Base-by-base conservation (phyloP, 73 alveolate species). In the Uronychia setigera region DNA sequence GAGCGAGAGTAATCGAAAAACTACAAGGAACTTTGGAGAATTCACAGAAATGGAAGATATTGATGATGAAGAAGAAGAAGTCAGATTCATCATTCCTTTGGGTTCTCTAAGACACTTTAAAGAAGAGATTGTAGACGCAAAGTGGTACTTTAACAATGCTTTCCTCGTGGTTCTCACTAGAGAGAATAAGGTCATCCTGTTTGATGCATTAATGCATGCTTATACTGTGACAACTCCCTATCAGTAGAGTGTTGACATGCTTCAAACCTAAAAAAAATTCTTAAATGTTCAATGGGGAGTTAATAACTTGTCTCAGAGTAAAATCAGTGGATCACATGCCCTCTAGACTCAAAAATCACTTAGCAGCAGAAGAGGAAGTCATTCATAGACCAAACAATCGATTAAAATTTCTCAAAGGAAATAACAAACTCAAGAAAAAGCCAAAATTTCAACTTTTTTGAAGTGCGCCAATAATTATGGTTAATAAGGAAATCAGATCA, bases 61-160 rank as follows among this genome's bases (percentile, higher is more conserved):
- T 32, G 31, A 85, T 29, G 86, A 76, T 19, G 91, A 85, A 13
- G 86, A 85, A 58, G 91, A 85, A 13, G 86, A 85, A 58, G 81
- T 85, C 19, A 76, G 30, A 14, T 86, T 84, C 25, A 30, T 85
- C 11, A 76, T n/a, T 11, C 91, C 91, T 0, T 28, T 85, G 1
- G 85, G 67, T 1, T 57, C 26, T 25, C 0, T 85, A 1, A 28
- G 34, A 26, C 76, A 85, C 28, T 9, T 85, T 29, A 84, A 84
- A 29, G 85, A 77, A 67, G 46, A 35, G 14, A 35, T 85, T 14
- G 0, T 1, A 25, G 86, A 76, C 35, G 29, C 80, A 29, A 83
- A 78, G 76, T 88, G 94, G 94, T 35, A 67, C 29, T 59, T 88
- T 57, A 88, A 88, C 57, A 89, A 88, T 58, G 74, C 94, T 0